Evolutionary conservation across 2,329 filamentous ascomycete species (phyloP), one percentile per base, ranked within the genome.

Genomic region (Didymella sp.): DNA sequence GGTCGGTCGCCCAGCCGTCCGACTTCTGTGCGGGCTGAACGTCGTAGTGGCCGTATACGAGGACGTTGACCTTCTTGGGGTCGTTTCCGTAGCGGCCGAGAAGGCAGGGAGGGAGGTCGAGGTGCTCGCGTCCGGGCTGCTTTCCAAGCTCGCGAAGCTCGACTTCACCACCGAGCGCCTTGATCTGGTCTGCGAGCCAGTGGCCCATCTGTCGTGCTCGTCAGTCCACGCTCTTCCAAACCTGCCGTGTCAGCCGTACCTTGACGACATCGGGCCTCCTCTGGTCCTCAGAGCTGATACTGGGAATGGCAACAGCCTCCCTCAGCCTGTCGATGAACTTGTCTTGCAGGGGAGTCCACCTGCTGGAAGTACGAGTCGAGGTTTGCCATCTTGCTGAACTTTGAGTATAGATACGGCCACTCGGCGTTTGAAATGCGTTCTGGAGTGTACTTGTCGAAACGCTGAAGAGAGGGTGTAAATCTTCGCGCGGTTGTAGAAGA

Each of bases 21-120:
- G 90, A 91, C 82, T 90, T 90, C 73, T 93, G 85, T 30, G 95
- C 95, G 24, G 95, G 95, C 80, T 99, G 95, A 31, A 99, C 95
- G 76, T 99, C 95, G 81, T 99, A 99, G 82, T 99, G 95, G 44
- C 95, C 95, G 74, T 99, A 99, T 43, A 99, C 92, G 60, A 99
- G 84, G 66, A 99, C 95, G 31, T 93, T 98, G 59, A 91, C 87
- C 86, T 98, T 99, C 77, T 86, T 91, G 78, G 90, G 88, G 77
- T 98, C 93, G 77, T 87, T 91, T 66, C 95, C 93, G 77, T 98
- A 98, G 66, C 95, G 89, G 46, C 89, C 94, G 62, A 99, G 86
- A 53, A 99, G 87, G 48, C 96, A 93, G 1, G 95, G 95, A 3
- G 95, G 95, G 15, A 99, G 89, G 54, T 96, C 89, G 67, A 99